These are phyloP conservation scores for Xylaria bambusicola DNA, from an alignment of 495 filamentous ascomycete genomes.

Conservation along the genomic window DNA sequence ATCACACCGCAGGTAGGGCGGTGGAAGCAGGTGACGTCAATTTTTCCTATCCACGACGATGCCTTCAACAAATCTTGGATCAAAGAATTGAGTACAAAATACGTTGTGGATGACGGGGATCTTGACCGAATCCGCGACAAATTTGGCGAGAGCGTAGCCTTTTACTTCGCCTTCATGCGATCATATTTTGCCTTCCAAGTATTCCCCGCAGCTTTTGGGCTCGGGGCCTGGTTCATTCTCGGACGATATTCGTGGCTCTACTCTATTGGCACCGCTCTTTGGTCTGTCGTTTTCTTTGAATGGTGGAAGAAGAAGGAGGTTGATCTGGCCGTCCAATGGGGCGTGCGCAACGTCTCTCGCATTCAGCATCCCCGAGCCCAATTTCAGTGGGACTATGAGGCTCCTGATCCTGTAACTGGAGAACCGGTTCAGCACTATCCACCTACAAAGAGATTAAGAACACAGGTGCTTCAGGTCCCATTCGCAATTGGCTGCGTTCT, in stretches of 20 bases:
- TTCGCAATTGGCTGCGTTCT: slow-evolving; percentile 75
- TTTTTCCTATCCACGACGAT: slow-evolving; percentile 90
- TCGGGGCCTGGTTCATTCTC: slow-evolving; percentile 77
- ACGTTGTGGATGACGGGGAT: slow-evolving; percentile 74
- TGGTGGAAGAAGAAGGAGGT: slow-evolving; percentile 96
- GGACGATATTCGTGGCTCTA: slow-evolving; percentile 85
- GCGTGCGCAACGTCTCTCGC: slow-evolving; percentile 80
- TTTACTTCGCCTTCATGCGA: slow-evolving; percentile 96
- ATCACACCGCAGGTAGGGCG: slow-evolving; percentile 79
- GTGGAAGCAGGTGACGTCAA: slow-evolving; percentile 80
- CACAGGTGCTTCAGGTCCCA: slow-evolving; percentile 84
- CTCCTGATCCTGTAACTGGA: slow-evolving; percentile 80
- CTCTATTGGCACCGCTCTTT: slow-evolving; percentile 76
- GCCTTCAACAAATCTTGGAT: slow-evolving; percentile 89
- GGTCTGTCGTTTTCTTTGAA: slow-evolving; percentile 90
- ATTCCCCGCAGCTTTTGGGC: slow-evolving; percentile 82
- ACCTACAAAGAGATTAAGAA: slow-evolving; percentile 69
- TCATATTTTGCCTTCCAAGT: slow-evolving; percentile 85
- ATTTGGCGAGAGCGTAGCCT: slow-evolving; percentile 92
- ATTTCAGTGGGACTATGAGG: slow-evolving; percentile 75
- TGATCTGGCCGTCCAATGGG: slow-evolving; percentile 89
- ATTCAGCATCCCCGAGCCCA: slow-evolving; percentile 75
- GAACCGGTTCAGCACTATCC: slow-evolving; percentile 80
- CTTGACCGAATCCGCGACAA: slow-evolving; percentile 81
- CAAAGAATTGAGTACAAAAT: slow-evolving; percentile 81